Base-by-base conservation (phyloP, 2,329 filamentous ascomycete species). In the Parastagonospora avenae region DNA sequence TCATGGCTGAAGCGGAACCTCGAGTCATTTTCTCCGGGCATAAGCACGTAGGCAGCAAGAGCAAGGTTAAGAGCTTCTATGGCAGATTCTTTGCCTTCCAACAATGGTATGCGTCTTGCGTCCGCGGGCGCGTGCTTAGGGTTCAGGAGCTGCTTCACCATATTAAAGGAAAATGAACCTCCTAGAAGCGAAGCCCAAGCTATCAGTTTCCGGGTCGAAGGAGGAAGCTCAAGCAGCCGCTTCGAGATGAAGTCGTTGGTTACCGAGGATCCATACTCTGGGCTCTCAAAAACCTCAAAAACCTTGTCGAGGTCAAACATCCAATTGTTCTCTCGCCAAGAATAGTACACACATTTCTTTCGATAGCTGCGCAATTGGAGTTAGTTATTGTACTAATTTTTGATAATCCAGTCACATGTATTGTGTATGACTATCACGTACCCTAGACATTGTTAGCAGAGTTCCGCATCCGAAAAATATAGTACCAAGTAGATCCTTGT, bases 331-430 rank as follows among this genome's bases (percentile, higher is more conserved):
- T 88, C 85, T 61, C 86, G 86, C 80, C 94, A 96, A 55, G 92
- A 91, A 72, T 96, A 97, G 84, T 87, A 96, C 42, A 97, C 89
- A 70, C 90, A 96, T 60, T 88, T 88, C 67, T 91, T 94, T 35
- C 90, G 85, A 70, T 96, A 87, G 19, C 19, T 24, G 19, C 19
- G 19, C 19, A 24, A 5, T 24, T 24, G 3, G 5, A 3, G 19
- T 24, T 24, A 24, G 19, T 24, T 5, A 24, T 24, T 24, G 19
- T 24, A 3, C 19, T 3, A 5, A 5, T 3, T 24, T 5, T 24
- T 24, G 5, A 24, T 3, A 24, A 24, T 5, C 5, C 5, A 5
- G 19, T 5, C 5, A 24, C 19, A 24, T 24, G 19, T 24, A 24
- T 24, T 24, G 19, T 24, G 19, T 5, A 24, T 24, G 19, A 5